These are phyloP conservation scores for Xylaria longipes DNA, from an alignment of 495 filamentous ascomycete genomes.

Conservation along the genomic window DNA sequence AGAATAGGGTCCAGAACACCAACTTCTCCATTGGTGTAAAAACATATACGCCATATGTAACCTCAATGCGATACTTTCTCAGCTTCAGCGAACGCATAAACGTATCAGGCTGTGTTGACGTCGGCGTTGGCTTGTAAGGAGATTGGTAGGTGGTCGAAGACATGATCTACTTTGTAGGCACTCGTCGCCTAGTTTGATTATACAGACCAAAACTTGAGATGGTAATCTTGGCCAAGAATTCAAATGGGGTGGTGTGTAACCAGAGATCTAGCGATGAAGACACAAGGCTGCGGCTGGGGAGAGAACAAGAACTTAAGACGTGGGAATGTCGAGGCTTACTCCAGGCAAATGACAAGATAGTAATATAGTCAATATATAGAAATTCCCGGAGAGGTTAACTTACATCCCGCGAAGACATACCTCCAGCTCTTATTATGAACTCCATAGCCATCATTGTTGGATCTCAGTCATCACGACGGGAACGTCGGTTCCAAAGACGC, in stretches of 20 bases:
- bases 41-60: slow-evolving; percentile 55
- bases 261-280: background rate
- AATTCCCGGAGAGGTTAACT: background rate
- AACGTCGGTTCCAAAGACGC: background rate
- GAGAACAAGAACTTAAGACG: background rate
- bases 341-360: background rate
- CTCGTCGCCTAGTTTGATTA: background rate
- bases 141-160: slow-evolving; percentile 21
- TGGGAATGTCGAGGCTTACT: background rate
- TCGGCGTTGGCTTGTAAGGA: slow-evolving; percentile 23
- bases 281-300: background rate
- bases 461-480: background rate
- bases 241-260: background rate
- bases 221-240: background rate
- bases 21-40: slow-evolving; percentile 55
- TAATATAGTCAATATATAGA: background rate
- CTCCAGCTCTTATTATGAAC: slow-evolving; percentile 17
- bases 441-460: background rate
- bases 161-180: background rate
- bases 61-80: slow-evolving; percentile 58
- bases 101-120: slow-evolving; percentile 28
- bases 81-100: slow-evolving; percentile 47
- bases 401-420: background rate
- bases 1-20: slow-evolving; percentile 42
- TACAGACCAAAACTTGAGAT: background rate